These are phyloP conservation scores for sunflower (Helianthus annuus) DNA, from an alignment of 129 eudicot species.

Conservation along the genomic window DNA sequence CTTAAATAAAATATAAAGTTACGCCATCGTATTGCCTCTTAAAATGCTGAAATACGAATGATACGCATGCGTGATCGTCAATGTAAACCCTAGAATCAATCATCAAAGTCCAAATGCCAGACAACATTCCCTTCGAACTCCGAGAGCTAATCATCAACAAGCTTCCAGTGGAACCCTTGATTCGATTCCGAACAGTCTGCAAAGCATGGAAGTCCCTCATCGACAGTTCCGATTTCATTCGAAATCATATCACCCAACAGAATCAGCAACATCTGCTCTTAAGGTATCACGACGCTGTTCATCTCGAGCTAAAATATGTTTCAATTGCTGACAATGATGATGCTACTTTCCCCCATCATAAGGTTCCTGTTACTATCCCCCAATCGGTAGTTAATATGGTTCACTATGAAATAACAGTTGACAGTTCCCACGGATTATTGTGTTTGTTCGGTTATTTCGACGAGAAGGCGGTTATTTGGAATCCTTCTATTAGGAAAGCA, in stretches of 20 bases:
- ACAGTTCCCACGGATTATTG: slow-evolving; percentile 1
- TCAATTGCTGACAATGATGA: slow-evolving; percentile 3
- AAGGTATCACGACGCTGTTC: neutral
- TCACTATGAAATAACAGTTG: neutral
- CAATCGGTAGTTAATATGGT: neutral
- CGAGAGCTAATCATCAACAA: neutral
- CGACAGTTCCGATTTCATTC: slow-evolving; percentile 1
- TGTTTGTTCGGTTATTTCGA: neutral
- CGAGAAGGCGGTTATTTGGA: neutral
- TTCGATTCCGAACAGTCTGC: neutral
- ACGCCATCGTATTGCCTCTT: no score
- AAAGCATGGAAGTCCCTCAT: neutral
- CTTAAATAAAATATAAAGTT: no score
- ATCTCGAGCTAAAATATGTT: neutral
- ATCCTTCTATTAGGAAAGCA: slow-evolving; percentile 7
- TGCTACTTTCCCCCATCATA: neutral
- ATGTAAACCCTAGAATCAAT: no score
- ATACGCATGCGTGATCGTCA: no score
- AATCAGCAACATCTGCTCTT: neutral
- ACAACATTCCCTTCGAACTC: no score
- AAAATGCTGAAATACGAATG: no score
- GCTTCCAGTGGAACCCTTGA: neutral
- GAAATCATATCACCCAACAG: neutral
- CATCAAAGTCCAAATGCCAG: neutral
- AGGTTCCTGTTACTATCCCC: neutral